Evolutionary conservation across 129 eudicot genomes (phyloP), one percentile per base, ranked within the genome.

Genomic region (Glebionis coronaria): DNA sequence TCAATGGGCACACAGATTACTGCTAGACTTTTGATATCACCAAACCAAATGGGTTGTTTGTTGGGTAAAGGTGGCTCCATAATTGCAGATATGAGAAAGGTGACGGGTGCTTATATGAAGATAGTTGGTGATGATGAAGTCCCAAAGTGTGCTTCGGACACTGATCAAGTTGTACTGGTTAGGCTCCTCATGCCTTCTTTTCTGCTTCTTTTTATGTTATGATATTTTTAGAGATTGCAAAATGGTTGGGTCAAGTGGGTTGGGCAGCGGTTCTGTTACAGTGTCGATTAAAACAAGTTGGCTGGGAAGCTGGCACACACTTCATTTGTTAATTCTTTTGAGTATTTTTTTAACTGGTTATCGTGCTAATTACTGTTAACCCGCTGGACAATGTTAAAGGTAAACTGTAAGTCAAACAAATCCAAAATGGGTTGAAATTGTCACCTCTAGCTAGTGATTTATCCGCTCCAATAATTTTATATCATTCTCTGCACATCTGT

Each of bases 61-160:
- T 62, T 92, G 82, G 96, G 98, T 25, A 92, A 85, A 82, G 95
- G 96, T 56, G 96, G 98, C 3, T 73, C 91, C 49, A 86, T 84
- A 53, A 75, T 92, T 58, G 75, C 96, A 51, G 91, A 92, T 64
- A 88, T 83, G 87, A 85, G 98, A 76, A 92, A 81, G 72, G 74
- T 45, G 45, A 92, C 95, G 44, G 89, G 96, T 69, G 82, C 96
- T 57, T 27, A 49, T 42, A 82, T 92, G 27, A 75, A 78, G 68
- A 80, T 92, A 56, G 49, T 84, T 59, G 84, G 86, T 56, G 90
- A 77, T 12, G 60, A 84, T 68, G 78, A 85, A 77, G 73, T 83
- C 46, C 97, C 96, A 2, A 83, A 70, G 70, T 88, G 91, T 80
- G 91, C 77, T 67, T 29, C 80, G 6, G 80, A 78, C 27, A 80